Conservation (phyloP, 768 basidiomycete genomes). For the Lentinus tigrinus region DNA sequence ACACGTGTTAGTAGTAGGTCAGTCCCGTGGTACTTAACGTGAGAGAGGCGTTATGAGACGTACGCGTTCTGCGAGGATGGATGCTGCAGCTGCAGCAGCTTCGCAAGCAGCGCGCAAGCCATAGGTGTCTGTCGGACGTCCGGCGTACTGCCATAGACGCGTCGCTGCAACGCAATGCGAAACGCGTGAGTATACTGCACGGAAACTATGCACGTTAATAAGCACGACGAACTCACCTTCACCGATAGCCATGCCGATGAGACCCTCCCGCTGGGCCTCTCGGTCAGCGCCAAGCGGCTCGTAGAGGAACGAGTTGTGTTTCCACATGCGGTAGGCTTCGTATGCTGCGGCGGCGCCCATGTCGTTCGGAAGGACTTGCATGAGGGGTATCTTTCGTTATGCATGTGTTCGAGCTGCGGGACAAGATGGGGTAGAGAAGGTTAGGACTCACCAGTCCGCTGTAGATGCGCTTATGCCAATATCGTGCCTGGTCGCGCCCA, state of each 20-base stretch:
- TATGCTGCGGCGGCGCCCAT: conserved; percentile 78
- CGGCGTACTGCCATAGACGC: conserved; percentile 52
- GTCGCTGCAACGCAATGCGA: conserved; percentile 40
- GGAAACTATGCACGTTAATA: no score
- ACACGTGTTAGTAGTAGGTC: background rate
- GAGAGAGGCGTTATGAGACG: background rate
- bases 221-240: conserved; percentile 47
- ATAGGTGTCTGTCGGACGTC: conserved; percentile 42
- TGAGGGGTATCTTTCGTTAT: conserved; percentile 37
- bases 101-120: conserved; percentile 55
- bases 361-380: conserved; percentile 52
- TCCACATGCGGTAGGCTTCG: conserved; percentile 70
- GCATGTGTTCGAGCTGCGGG: background rate
- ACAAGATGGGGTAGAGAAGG: background rate
- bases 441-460: conserved; percentile 46
- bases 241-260: conserved; percentile 67
- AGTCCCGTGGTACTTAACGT: background rate
- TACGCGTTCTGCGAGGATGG: conserved; percentile 13
- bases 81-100: conserved; percentile 66
- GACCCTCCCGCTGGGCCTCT: conserved; percentile 61
- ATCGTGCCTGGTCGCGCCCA: conserved; percentile 57
- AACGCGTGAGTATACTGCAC: background rate
- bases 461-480: conserved; percentile 68
- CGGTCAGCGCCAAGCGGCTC: conserved; percentile 54
- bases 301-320: conserved; percentile 46